Conservation (phyloP, 257 asterid species). For the Coffea canephora region DNA sequence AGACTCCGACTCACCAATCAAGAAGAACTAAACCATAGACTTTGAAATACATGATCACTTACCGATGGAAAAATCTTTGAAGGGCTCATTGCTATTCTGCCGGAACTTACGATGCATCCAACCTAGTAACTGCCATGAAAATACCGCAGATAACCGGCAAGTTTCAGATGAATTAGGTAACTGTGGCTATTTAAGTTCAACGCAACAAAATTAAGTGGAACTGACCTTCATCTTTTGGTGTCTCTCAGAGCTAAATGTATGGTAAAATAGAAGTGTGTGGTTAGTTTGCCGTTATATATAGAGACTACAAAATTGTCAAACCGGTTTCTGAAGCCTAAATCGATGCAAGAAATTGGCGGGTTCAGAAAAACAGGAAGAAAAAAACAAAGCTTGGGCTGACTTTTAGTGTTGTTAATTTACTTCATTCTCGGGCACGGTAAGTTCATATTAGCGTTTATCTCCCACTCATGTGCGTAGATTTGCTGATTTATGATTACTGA, state of each 20-base stretch:
- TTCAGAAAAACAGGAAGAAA: slow-evolving; percentile 23
- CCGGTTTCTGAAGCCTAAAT: slow-evolving; percentile 5
- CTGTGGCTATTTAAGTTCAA: slow-evolving; percentile 3
- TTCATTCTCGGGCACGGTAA: slow-evolving; percentile 1
- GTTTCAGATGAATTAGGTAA: neutral
- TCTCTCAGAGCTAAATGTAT: slow-evolving; percentile 24
- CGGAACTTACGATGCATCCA: slow-evolving; percentile 97
- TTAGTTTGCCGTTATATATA: slow-evolving; percentile 18
- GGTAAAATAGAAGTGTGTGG: slow-evolving; percentile 23
- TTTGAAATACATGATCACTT: slow-evolving; percentile 20
- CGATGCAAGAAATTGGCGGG: slow-evolving; percentile 4
- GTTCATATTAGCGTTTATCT: neutral
- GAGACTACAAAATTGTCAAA: slow-evolving; percentile 3
- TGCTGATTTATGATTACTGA: neutral
- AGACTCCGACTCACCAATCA: neutral
- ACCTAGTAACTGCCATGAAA: slow-evolving; percentile 70
- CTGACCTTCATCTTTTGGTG: slow-evolving; percentile 65
- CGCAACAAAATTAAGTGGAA: neutral
- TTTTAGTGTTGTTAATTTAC: slow-evolving; percentile 7
- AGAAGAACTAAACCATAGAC: neutral
- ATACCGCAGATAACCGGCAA: slow-evolving; percentile 17
- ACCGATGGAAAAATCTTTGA: slow-evolving; percentile 68
- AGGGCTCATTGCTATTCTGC: slow-evolving; percentile 68
- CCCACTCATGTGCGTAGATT: neutral
- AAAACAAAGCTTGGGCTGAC: slow-evolving; percentile 24